Evolutionary conservation across 768 basidiomycete genomes (phyloP).

Genomic region (Amylocystis lapponica): DNA sequence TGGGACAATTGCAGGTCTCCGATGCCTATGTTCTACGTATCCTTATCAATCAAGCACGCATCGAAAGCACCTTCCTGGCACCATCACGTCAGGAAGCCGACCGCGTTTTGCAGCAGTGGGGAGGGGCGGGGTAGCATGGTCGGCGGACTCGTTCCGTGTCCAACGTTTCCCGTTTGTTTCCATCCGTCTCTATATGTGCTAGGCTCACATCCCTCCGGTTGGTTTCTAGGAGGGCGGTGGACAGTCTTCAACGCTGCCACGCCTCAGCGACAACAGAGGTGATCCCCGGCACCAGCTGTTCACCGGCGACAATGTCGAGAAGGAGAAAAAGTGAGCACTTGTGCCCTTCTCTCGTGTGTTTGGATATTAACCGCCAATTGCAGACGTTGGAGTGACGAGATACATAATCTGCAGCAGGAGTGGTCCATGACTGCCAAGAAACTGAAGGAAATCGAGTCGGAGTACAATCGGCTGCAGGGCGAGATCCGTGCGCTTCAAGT

Average conservation of each 20-base stretch:
- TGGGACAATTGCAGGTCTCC: constrained; percentile 46
- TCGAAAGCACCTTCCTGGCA: constrained; percentile 72
- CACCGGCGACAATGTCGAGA: constrained; percentile 43
- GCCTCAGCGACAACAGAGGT: constrained; percentile 8
- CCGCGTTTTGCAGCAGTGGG: constrained; percentile 36
- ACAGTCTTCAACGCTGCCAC: no score
- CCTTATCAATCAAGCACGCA: constrained; percentile 65
- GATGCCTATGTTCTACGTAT: constrained; percentile 73
- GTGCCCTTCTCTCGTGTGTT: background rate
- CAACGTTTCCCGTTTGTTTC: constrained; percentile 57
- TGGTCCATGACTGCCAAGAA: no score
- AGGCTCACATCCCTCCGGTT: no score
- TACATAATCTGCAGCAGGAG: no score
- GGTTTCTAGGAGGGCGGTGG: no score
- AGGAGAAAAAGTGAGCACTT: constrained; percentile 44
- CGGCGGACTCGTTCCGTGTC: constrained; percentile 57
- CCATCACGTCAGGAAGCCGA: constrained; percentile 61
- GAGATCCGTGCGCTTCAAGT: constrained; percentile 21
- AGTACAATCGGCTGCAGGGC: constrained; percentile 27
- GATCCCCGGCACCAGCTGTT: constrained; percentile 44
- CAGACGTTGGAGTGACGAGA: constrained; percentile 47
- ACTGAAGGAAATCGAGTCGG: constrained; percentile 32
- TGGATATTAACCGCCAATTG: background rate
- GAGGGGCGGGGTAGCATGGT: constrained; percentile 56
- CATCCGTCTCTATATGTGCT: no score